phyloP scores from a whole-genome alignment of 306 rosid species.

The Gastrolobium bilobum region DNA sequence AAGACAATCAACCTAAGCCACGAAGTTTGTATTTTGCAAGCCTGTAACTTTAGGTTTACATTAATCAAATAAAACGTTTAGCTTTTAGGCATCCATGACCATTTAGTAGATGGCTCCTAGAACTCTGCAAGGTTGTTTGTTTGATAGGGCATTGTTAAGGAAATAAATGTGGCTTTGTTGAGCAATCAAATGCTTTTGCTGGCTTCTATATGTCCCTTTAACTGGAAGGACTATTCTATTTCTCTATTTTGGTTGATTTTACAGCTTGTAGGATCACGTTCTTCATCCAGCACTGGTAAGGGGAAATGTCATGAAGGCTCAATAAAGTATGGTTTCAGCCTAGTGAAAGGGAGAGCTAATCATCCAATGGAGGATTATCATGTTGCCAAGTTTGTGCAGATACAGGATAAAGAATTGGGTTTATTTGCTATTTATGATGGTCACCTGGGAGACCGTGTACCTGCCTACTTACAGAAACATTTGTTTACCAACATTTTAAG shows the following conservation, averaged over 20 bases:
- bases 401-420: conserved; percentile 77
- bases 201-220: conserved; percentile 33
- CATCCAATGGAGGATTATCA: conserved; percentile 99
- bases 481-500: conserved; percentile 79
- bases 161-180: conserved; percentile 5
- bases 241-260: conserved; percentile 41
- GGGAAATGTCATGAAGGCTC: conserved; percentile 79
- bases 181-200: conserved; percentile 41
- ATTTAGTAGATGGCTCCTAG: conserved; percentile 14
- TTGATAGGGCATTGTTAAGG: conserved; percentile 27
- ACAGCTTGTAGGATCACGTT: conserved; percentile 67
- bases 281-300: conserved; percentile 83
- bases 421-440: conserved; percentile 96
- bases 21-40: conserved; percentile 28
- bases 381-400: conserved; percentile 84
- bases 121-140: conserved; percentile 34
- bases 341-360: conserved; percentile 92
- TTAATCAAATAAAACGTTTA: conserved; percentile 17
- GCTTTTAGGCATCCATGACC: conserved; percentile 33
- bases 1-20: conserved; percentile 22
- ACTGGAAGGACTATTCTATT: conserved; percentile 39
- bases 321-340: conserved; percentile 84
- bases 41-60: conserved; percentile 8
- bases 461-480: conserved; percentile 90
- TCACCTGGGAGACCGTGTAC: conserved; percentile 88